phyloP scores from a whole-genome alignment of 176 grass and related monocot species.

The Cenchrus purpureus region DNA sequence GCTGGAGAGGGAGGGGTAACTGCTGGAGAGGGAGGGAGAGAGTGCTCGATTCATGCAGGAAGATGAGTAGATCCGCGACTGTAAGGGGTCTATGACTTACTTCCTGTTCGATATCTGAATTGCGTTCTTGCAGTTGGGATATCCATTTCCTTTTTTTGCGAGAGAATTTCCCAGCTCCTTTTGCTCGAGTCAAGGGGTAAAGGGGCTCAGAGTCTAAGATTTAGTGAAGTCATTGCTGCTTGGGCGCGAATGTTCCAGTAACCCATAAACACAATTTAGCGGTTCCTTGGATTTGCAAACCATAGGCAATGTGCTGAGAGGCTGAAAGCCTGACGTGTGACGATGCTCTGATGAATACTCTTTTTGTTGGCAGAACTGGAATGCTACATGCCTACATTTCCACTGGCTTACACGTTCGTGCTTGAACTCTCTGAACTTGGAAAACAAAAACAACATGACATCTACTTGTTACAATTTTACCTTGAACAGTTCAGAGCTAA shows the following conservation, averaged over 20 bases:
- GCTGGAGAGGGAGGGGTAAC: neutral
- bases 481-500: neutral
- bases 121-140: neutral
- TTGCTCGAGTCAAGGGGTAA: neutral
- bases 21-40: neutral
- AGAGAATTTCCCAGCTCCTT: neutral
- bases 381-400: neutral
- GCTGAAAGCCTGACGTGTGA: neutral
- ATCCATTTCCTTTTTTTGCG: neutral
- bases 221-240: neutral
- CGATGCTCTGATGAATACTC: neutral
- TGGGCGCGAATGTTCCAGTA: neutral
- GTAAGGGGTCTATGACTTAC: slow-evolving; percentile 43
- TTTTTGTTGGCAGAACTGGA: neutral
- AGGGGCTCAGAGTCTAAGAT: neutral
- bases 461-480: neutral
- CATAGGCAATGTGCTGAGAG: neutral
- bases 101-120: neutral
- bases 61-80: slow-evolving; percentile 61
- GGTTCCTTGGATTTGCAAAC: neutral
- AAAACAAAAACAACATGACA: neutral
- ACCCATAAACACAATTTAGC: neutral
- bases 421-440: neutral
- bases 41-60: neutral
- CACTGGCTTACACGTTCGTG: neutral